phyloP scores from a whole-genome alignment of 352 stramenopile genomes.

The Globisporangium emineosum region DNA sequence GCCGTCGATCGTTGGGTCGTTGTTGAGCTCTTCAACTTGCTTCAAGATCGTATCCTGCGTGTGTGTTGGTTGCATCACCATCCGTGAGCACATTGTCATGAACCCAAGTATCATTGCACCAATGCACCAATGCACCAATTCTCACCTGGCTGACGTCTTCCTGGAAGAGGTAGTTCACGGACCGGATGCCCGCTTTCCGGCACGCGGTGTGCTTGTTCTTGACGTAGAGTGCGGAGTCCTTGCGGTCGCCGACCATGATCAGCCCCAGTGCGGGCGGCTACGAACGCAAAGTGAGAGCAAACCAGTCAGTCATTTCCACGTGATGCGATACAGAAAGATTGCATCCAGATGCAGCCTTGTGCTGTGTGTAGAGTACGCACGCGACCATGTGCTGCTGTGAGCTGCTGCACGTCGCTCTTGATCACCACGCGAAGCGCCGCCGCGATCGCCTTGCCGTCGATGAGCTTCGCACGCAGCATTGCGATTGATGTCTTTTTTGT shows the following conservation, averaged over 20 bases:
- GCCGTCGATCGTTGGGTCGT: constrained; percentile 72
- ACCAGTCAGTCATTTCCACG: too few species aligned
- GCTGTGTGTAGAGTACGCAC: constrained; percentile 24
- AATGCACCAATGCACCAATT: too few species aligned
- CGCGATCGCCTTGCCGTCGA: constrained; percentile 72
- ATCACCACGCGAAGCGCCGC: constrained; percentile 57
- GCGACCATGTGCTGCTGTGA: constrained; percentile 46
- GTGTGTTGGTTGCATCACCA: neutral
- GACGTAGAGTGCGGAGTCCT: constrained; percentile 97
- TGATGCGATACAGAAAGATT: too few species aligned
- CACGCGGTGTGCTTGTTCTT: constrained; percentile 98
- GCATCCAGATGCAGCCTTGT: too few species aligned
- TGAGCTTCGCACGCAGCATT: constrained; percentile 32
- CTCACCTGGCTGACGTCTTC: constrained; percentile 57
- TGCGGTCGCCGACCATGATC: constrained; percentile 96
- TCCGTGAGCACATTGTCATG: neutral
- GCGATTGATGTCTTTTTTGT: neutral
- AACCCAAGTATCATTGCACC: neutral
- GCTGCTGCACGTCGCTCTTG: constrained; percentile 53
- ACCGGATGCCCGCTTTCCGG: constrained; percentile 90
- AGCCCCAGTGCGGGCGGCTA: constrained; percentile 92
- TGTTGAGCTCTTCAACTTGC: constrained; percentile 76
- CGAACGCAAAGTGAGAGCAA: neutral
- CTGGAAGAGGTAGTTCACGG: constrained; percentile 85
- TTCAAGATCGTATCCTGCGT: constrained; percentile 48